Conservation (phyloP, 371 early-diverging fungal species). For the Mucor circinelloides region DNA sequence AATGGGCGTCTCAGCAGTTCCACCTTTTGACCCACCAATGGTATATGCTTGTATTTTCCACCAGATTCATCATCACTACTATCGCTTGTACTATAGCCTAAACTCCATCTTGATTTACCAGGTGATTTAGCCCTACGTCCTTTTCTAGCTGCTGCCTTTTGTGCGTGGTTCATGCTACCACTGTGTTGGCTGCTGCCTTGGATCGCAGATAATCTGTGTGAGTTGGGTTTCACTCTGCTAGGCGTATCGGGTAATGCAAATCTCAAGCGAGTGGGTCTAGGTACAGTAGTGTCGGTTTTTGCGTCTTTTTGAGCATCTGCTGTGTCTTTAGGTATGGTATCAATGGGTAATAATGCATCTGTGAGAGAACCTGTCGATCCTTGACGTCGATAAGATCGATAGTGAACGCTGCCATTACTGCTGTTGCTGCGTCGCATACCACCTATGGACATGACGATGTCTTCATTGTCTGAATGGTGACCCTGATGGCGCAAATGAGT, state of each 20-base stretch:
- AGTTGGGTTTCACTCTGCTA: neutral
- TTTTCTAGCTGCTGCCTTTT: constrained; percentile 10
- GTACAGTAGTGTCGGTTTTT: neutral
- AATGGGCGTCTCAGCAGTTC: constrained; percentile 43
- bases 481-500: neutral
- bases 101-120: constrained; percentile 23
- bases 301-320: neutral
- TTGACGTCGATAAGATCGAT: neutral
- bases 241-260: constrained; percentile 27
- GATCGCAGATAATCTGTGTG: neutral
- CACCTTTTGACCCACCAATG: constrained; percentile 42
- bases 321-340: neutral
- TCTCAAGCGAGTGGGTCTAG: constrained; percentile 10
- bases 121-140: constrained; percentile 26
- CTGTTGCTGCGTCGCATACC: constrained; percentile 1
- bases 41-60: constrained; percentile 17
- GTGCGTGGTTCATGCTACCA: constrained; percentile 2
- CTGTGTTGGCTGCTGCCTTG: neutral
- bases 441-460: neutral
- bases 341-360: constrained; percentile 17
- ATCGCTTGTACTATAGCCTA: constrained; percentile 29
- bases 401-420: neutral
- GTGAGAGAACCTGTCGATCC: neutral
- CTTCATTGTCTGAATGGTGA: constrained; percentile 15
- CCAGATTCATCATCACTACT: constrained; percentile 30